Percentiles rank a stretch among this genome's conserved stretches.
Conservation (phyloP, 768 basidiomycete genomes). For the Russula foetens region DNA sequence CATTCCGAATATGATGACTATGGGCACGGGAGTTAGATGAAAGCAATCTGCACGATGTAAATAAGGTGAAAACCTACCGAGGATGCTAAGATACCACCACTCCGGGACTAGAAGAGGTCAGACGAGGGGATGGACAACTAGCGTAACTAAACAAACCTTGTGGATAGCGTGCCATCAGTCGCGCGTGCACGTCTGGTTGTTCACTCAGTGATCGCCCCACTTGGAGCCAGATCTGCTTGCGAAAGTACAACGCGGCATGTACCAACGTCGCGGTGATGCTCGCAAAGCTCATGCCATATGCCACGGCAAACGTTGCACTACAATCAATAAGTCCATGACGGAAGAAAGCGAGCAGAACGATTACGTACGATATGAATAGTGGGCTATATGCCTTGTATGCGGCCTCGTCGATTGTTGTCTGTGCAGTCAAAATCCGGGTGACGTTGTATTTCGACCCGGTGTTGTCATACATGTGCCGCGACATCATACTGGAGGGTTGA, state of each 20-base stretch:
- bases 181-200: slow-evolving; percentile 43
- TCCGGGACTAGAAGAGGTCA: slow-evolving; percentile 33
- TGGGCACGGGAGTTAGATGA: slow-evolving; percentile 27
- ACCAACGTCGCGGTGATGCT: slow-evolving; percentile 38
- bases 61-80: slow-evolving; percentile 24
- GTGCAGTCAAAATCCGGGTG: slow-evolving; percentile 30
- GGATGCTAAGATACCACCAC: slow-evolving; percentile 42
- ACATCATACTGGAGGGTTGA: slow-evolving; percentile 31
- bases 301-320: slow-evolving; percentile 57
- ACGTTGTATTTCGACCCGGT: slow-evolving; percentile 36
- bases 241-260: slow-evolving; percentile 40
- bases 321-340: slow-evolving; percentile 6
- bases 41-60: not conserved
- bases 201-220: slow-evolving; percentile 36
- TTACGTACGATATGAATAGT: slow-evolving; percentile 39
- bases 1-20: slow-evolving; percentile 54
- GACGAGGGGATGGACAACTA: not conserved
- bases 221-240: slow-evolving; percentile 36
- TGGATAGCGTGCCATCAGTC: slow-evolving; percentile 49
- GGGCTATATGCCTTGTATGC: slow-evolving; percentile 38
- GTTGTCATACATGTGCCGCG: slow-evolving; percentile 36
- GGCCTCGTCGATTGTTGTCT: slow-evolving; percentile 29
- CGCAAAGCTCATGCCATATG: slow-evolving; percentile 67
- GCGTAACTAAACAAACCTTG: slow-evolving; percentile 8
- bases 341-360: slow-evolving; percentile 50